A percentile compares a stretch with the other conserved stretches of the same genome.
These are phyloP conservation scores for Orbilia oligospora DNA, from an alignment of 2,329 filamentous ascomycete species.

Conservation along the genomic window DNA sequence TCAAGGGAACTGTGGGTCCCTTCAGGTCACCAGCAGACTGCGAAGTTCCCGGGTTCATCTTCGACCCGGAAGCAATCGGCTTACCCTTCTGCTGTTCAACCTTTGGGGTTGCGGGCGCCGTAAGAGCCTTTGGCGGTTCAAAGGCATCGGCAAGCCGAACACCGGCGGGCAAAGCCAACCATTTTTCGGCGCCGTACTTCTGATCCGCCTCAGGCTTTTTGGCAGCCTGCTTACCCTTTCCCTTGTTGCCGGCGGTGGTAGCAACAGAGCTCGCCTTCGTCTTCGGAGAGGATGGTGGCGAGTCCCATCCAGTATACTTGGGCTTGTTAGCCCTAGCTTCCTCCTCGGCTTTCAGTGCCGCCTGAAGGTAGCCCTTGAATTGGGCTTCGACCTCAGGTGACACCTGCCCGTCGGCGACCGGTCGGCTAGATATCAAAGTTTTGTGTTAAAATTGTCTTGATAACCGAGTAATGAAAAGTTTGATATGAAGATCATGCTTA, in stretches of 20 bases:
- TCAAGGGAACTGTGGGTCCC: not conserved
- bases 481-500: too few species aligned
- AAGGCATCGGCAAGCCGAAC: conserved; percentile 21
- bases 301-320: conserved; percentile 5
- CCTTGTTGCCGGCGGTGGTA: not conserved
- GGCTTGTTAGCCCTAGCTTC: not conserved
- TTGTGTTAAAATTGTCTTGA: too few species aligned
- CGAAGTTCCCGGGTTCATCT: not conserved
- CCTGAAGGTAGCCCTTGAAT: conserved; percentile 7
- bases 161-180: conserved; percentile 9
- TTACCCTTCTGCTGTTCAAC: not conserved
- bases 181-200: conserved; percentile 11
- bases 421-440: too few species aligned
- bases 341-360: not conserved
- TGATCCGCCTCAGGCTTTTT: not conserved
- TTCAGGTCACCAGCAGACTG: not conserved
- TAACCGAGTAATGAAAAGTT: too few species aligned
- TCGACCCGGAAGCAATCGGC: conserved; percentile 6
- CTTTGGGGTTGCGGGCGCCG: not conserved
- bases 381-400: not conserved
- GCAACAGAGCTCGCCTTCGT: conserved; percentile 3
- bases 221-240: conserved; percentile 5
- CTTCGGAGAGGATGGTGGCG: not conserved
- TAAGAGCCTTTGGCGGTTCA: not conserved
- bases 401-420: not conserved